phyloP scores from a whole-genome alignment of 1,284 basidiomycete genomes.

The Tremellales sp. region DNA sequence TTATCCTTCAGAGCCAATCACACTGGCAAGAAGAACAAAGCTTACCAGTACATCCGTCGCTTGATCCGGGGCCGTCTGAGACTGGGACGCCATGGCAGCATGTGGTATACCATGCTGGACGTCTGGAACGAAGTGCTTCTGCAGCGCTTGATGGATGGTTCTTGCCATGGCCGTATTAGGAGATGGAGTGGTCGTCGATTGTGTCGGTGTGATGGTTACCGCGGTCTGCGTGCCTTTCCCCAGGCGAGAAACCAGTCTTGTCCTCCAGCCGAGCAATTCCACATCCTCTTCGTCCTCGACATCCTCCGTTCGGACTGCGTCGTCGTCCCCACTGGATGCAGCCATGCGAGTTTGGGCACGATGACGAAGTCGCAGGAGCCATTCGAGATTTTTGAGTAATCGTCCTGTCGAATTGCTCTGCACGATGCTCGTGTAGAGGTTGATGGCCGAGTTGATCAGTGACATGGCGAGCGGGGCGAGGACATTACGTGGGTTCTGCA shows the following conservation, averaged over 20 bases:
- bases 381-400: constrained; percentile 25
- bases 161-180: constrained; percentile 1
- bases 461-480: constrained; percentile 14
- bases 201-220: constrained; percentile 4
- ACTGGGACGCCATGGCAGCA: too few relatives aligned
- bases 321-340: neutral
- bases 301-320: neutral
- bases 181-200: neutral
- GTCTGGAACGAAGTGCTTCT: constrained; percentile 10
- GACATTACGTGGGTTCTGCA: constrained; percentile 17
- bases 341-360: constrained; percentile 12
- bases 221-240: constrained; percentile 6
- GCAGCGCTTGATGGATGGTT: constrained; percentile 10
- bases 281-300: constrained; percentile 14
- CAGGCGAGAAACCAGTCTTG: constrained; percentile 20
- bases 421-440: constrained; percentile 18
- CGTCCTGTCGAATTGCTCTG: constrained; percentile 10
- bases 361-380: constrained; percentile 24
- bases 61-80: too few relatives aligned
- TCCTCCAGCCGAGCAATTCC: constrained; percentile 33
- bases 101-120: constrained; percentile 1
- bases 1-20: neutral
- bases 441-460: constrained; percentile 23
- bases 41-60: constrained; percentile 5
- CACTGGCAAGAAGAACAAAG: neutral